Base-by-base conservation (phyloP, 1,284 basidiomycete genomes). In the Malassezia dermatis region DNA sequence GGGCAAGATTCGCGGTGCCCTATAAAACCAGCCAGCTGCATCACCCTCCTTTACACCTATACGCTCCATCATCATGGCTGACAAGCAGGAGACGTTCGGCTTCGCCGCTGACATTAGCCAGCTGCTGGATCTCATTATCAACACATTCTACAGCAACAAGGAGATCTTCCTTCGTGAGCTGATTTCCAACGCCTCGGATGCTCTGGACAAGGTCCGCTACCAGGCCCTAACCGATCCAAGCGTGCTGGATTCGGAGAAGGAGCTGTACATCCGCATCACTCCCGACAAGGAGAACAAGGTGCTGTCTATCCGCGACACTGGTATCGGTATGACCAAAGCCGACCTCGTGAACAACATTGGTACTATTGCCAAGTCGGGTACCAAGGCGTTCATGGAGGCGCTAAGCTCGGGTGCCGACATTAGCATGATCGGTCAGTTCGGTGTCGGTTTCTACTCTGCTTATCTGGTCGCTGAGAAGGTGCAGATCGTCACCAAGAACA, bases 381-480 rank as follows among this genome's bases (percentile, higher is more conserved):
- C 81, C 68, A 82, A 98, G 87, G 90, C 90, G 56, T 99, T 99
- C 84, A 81, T 81, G 80, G 80, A 81, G 78, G 93, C 94, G 55
- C 83, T 98, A 65, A 86, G 83, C 77, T 91, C 90, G 46, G 93
- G 93, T 72, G 94, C 93, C 59, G 64, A 74, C 58, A 67, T 71
- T 32, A 60, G 59, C 48, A 69, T 69, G 65, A 73, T 73, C 65
- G 86, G 86, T 75, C 86, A 88, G 80, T 90, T 94, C 78, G 89
- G 90, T 89, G 93, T 95, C 78, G 89, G 93, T 81, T 98, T 98
- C 86, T 98, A 98, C 84, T 96, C 93, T 48, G 88, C 89, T 23
- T 99, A 98, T 83, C 88, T 98, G 70, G 91, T 96, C 65, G 91
- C 94, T 71, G 91, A 98, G 79, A 86, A 86, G 66, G 94, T 98